These are phyloP conservation scores for Monosporascus sp. DNA, from an alignment of 2,329 filamentous ascomycete species.

Conservation along the genomic window DNA sequence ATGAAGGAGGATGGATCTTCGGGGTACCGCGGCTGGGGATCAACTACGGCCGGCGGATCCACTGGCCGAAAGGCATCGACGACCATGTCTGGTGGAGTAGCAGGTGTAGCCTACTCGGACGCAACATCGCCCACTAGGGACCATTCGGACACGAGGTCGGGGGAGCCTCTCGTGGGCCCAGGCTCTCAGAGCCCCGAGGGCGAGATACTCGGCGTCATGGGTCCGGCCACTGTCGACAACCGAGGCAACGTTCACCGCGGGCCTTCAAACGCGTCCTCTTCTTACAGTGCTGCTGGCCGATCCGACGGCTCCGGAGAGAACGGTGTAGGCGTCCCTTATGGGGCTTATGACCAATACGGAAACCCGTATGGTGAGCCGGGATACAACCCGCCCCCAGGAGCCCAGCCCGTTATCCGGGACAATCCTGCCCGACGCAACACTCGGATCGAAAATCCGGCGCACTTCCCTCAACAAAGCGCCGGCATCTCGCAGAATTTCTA, in stretches of 20 bases:
- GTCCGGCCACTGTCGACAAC: slow-evolving; percentile 63
- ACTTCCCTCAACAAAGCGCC: slow-evolving; percentile 86
- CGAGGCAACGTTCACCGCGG: slow-evolving; percentile 76
- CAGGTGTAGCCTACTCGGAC: slow-evolving; percentile 67
- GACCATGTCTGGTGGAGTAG: slow-evolving; percentile 72
- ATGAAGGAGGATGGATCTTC: slow-evolving; percentile 72
- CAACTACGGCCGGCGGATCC: slow-evolving; percentile 61
- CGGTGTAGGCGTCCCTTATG: slow-evolving; percentile 41
- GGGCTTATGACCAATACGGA: slow-evolving; percentile 54
- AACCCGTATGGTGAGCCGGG: slow-evolving; percentile 49
- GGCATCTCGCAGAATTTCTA: slow-evolving; percentile 98
- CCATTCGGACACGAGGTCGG: slow-evolving; percentile 64
- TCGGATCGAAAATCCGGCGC: slow-evolving; percentile 83
- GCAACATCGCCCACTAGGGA: slow-evolving; percentile 62
- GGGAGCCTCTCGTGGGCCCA: slow-evolving; percentile 57
- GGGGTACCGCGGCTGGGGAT: slow-evolving; percentile 94
- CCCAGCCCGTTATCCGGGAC: slow-evolving; percentile 83
- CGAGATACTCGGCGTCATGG: slow-evolving; percentile 79
- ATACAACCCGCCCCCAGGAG: slow-evolving; percentile 33
- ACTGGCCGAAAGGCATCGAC: slow-evolving; percentile 82
- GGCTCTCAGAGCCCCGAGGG: slow-evolving; percentile 59
- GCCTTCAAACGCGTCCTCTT: slow-evolving; percentile 91
- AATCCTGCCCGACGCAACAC: slow-evolving; percentile 90
- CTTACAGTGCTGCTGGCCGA: slow-evolving; percentile 76
- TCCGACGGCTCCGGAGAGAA: slow-evolving; percentile 63